Conservation (phyloP, 2,329 filamentous ascomycete species). For the Emericellopsis atlantica region DNA sequence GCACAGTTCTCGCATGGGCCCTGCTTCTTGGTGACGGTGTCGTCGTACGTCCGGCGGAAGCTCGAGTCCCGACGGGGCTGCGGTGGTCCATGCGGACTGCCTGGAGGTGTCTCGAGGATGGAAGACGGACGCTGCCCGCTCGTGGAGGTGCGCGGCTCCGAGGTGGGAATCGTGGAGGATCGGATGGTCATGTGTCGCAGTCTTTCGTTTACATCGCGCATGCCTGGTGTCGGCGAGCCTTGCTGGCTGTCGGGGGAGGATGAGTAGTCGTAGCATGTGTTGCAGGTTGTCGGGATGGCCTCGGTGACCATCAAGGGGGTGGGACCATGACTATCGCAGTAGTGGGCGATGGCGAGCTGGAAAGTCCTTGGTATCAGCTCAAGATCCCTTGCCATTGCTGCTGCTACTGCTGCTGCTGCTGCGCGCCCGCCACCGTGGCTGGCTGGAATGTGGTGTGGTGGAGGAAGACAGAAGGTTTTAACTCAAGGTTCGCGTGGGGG, state of each 20-base stretch:
- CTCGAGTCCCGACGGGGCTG: conserved; percentile 39
- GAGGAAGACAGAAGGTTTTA: too few relatives aligned
- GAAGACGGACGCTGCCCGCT: conserved; percentile 20
- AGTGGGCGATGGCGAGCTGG: conserved; percentile 58
- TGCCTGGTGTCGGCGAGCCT: conserved; percentile 26
- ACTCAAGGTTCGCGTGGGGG: too few relatives aligned
- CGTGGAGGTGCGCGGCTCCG: conserved; percentile 26
- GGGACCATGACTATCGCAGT: conserved; percentile 58
- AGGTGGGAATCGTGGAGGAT: conserved; percentile 27
- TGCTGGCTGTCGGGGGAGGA: conserved; percentile 13
- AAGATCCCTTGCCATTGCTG: conserved; percentile 7
- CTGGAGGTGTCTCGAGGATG: conserved; percentile 43
- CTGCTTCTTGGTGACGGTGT: conserved; percentile 50
- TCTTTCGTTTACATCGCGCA: conserved; percentile 28
- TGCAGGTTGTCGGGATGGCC: conserved; percentile 47
- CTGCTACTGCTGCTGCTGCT: too few relatives aligned
- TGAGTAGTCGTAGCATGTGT: conserved; percentile 39
- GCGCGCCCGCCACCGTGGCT: too few relatives aligned
- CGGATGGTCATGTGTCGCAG: conserved; percentile 12
- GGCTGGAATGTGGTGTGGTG: too few relatives aligned
- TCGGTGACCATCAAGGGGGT: conserved; percentile 60
- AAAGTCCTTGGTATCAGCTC: conserved; percentile 19
- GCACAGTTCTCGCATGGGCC: conserved; percentile 58
- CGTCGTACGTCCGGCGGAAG: conserved; percentile 51
- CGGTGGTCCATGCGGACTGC: conserved; percentile 33